Conservation (phyloP, 2,329 filamentous ascomycete genomes). For the Aulographum hederae region DNA sequence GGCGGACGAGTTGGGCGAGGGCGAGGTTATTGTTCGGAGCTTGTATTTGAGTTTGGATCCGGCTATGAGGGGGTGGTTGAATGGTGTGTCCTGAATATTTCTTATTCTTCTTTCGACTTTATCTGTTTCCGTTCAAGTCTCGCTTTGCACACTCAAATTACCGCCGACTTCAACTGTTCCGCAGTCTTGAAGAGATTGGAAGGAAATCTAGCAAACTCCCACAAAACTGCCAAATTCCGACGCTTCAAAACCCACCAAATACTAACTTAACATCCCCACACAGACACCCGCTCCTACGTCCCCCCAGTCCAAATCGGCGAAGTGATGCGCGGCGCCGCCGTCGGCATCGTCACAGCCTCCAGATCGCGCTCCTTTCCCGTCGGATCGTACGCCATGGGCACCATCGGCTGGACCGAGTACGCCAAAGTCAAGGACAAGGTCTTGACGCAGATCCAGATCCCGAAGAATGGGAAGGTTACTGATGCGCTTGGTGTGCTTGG, state of each 20-base stretch:
- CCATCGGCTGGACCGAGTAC: slow-evolving; percentile 23
- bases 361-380: slow-evolving; percentile 12
- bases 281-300: slow-evolving; percentile 30
- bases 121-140: slow-evolving; percentile 47
- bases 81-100: slow-evolving; percentile 31
- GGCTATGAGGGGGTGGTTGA: slow-evolving; percentile 32
- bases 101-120: too few species aligned
- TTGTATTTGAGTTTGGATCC: slow-evolving; percentile 35
- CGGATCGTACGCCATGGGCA: slow-evolving; percentile 18
- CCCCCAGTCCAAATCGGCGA: slow-evolving; percentile 23
- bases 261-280: slow-evolving; percentile 26
- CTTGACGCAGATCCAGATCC: slow-evolving; percentile 20
- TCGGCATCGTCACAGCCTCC: slow-evolving; percentile 18
- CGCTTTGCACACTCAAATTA: slow-evolving; percentile 42
- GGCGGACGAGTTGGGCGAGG: slow-evolving; percentile 20
- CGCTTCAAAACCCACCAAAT: slow-evolving; percentile 25
- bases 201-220: background rate
- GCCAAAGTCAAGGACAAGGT: slow-evolving; percentile 16
- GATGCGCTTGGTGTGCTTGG: slow-evolving; percentile 40
- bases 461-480: slow-evolving; percentile 29
- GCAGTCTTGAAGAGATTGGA: slow-evolving; percentile 43
- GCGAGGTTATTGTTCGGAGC: slow-evolving; percentile 27
- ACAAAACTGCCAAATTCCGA: slow-evolving; percentile 7
- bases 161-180: slow-evolving; percentile 63
- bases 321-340: slow-evolving; percentile 18